Percentiles rank a stretch among this genome's conserved stretches.
These are phyloP conservation scores for Immersiporthe knoxdaviesiana DNA, from an alignment of 2,329 filamentous ascomycete genomes.

Conservation along the genomic window DNA sequence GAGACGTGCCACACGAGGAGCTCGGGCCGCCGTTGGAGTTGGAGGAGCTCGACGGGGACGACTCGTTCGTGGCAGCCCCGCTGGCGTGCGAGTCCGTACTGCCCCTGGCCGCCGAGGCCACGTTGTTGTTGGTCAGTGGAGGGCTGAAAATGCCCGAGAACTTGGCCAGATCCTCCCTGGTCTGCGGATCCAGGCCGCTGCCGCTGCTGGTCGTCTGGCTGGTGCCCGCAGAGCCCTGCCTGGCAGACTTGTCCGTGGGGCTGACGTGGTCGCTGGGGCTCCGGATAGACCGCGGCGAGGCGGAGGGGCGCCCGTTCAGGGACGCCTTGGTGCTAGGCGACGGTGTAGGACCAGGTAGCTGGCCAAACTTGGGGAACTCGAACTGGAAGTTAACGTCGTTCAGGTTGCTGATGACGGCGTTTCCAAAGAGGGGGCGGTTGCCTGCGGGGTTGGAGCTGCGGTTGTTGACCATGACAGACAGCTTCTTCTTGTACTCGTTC, in stretches of 20 bases:
- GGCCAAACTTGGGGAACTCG: conserved; percentile 93
- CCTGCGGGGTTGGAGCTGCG: conserved; percentile 35
- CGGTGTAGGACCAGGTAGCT: conserved; percentile 57
- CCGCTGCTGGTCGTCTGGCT: conserved; percentile 38
- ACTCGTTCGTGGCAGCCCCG: conserved; percentile 58
- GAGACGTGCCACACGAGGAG: conserved; percentile 76
- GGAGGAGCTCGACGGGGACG: conserved; percentile 67
- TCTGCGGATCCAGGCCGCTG: conserved; percentile 40
- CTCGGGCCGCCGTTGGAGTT: conserved; percentile 62
- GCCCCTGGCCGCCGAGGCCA: conserved; percentile 49
- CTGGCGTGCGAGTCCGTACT: conserved; percentile 58
- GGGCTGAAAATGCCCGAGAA: conserved; percentile 64
- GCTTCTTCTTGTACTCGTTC: conserved; percentile 85
- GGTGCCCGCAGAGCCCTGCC: conserved; percentile 40
- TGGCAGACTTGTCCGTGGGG: conserved; percentile 35
- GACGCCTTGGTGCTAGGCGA: conserved; percentile 34
- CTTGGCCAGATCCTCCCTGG: conserved; percentile 57
- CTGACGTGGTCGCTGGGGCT: conserved; percentile 41
- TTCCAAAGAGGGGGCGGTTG: conserved; percentile 52
- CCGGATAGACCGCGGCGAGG: conserved; percentile 30
- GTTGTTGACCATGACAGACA: conserved; percentile 60
- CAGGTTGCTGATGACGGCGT: conserved; percentile 59
- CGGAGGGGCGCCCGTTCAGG: conserved; percentile 25
- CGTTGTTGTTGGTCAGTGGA: conserved; percentile 48
- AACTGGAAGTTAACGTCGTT: conserved; percentile 87